These are phyloP conservation scores for Saksenaea vasiformis DNA, from an alignment of 371 early-diverging fungal species.

Conservation along the genomic window DNA sequence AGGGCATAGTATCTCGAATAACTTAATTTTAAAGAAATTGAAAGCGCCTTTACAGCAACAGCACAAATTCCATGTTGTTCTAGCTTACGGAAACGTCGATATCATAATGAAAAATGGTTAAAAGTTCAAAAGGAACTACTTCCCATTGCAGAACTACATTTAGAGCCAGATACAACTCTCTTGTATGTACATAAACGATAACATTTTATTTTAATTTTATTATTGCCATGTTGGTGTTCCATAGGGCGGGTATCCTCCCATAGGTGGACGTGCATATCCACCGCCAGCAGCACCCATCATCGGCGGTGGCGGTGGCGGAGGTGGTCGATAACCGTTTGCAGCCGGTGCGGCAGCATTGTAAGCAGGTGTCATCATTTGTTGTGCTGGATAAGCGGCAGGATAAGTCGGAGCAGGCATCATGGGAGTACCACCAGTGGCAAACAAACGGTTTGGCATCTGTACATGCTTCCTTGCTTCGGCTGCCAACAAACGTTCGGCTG, in stretches of 20 bases:
- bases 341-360: slow-evolving; percentile 3
- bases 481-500: slow-evolving; percentile 95
- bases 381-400: slow-evolving; percentile 14
- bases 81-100: no score
- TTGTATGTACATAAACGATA: not conserved
- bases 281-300: slow-evolving; percentile 19
- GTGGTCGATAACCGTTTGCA: slow-evolving; percentile 5
- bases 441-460: slow-evolving; percentile 70
- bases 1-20: no score
- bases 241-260: slow-evolving; percentile 29
- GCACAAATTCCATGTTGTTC: no score
- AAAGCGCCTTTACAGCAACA: no score
- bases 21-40: no score
- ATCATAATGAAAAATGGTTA: no score
- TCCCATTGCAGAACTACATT: no score
- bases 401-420: slow-evolving; percentile 19
- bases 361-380: slow-evolving; percentile 1
- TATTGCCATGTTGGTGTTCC: slow-evolving; percentile 16
- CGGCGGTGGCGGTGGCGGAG: slow-evolving; percentile 19
- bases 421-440: slow-evolving; percentile 59
- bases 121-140: no score
- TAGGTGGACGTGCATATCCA: slow-evolving; percentile 22
- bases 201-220: not conserved
- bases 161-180: no score
- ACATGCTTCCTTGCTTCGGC: slow-evolving; percentile 85